phyloP scores from a whole-genome alignment of 1,284 basidiomycete species.

The Sporisorium reilianum region DNA sequence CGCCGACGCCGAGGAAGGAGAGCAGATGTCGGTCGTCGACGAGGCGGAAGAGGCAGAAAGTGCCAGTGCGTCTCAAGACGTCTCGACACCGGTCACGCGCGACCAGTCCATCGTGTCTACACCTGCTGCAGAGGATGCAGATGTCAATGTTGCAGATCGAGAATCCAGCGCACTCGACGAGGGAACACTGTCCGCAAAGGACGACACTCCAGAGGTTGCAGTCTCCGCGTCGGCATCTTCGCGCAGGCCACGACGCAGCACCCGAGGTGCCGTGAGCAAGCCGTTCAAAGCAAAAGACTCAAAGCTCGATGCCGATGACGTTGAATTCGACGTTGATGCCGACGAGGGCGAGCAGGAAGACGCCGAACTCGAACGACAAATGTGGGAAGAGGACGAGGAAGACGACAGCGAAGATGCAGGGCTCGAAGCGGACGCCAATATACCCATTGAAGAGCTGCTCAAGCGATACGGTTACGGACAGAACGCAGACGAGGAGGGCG shows the following conservation, averaged over 20 bases:
- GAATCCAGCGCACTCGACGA: neutral
- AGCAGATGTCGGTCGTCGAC: slow-evolving; percentile 24
- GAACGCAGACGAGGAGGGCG: slow-evolving; percentile 16
- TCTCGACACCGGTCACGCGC: slow-evolving; percentile 11
- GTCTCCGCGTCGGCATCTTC: neutral
- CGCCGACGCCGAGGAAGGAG: slow-evolving; percentile 21
- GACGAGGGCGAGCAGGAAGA: slow-evolving; percentile 57
- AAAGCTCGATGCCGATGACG: slow-evolving; percentile 33
- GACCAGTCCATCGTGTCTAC: slow-evolving; percentile 14
- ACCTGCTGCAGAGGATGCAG: slow-evolving; percentile 1
- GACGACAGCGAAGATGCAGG: slow-evolving; percentile 73
- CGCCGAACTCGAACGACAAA: slow-evolving; percentile 66
- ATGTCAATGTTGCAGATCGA: neutral
- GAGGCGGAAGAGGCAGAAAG: slow-evolving; percentile 31
- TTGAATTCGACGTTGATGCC: slow-evolving; percentile 27
- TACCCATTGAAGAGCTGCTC: slow-evolving; percentile 74
- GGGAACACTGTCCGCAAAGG: neutral
- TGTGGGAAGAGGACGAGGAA: slow-evolving; percentile 67
- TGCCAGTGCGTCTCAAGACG: slow-evolving; percentile 3
- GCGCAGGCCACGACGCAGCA: slow-evolving; percentile 18
- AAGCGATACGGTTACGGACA: slow-evolving; percentile 71
- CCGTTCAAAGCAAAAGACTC: slow-evolving; percentile 17
- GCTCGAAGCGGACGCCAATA: slow-evolving; percentile 72
- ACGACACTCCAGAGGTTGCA: neutral
- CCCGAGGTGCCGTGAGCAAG: neutral